Base-by-base conservation (phyloP, 371 early-diverging fungal genomes). In the Lichtheimia ornata region DNA sequence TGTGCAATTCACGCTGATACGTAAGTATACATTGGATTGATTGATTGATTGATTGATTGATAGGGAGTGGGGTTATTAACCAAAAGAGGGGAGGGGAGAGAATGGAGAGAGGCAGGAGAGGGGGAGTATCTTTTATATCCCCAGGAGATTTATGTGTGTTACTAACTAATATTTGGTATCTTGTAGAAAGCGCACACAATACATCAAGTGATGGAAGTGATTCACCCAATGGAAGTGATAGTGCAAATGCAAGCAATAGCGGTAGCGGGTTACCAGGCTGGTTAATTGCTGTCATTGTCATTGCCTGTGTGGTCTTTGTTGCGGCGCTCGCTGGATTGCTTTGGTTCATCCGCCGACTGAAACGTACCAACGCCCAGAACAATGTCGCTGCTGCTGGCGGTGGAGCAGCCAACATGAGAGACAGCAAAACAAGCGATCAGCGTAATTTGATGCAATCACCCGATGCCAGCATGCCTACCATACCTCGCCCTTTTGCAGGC, bases 211-310 rank as follows among this genome's bases (percentile, higher is more conserved):
- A 22, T 41, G 40, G 4, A 58, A 4, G 15, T 42, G 17, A 50
- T 25, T 30, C 56, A 9, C 27, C 56, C 49, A 56, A 40, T 3
- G 44, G 58, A 12, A 22, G 44, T 20, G 9, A 14, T 40, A 40
- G 53, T 18, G 40, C 41, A 22, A 55, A 43, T 18, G 20, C 53
- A 5, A 49, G 24, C 30, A 44, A 22, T 18, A 56, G 14, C 0
- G 15, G 30, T 28, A 61, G 43, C 24, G 50, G 28, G 17, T 66
- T 18, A 43, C 64, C 65, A 56, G 66, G 56, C 27, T 80, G 81
- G 81, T 70, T 75, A 40, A 77, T 80, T 56, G 77, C 68, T 44
- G 73, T 80, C 27, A 80, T 80, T 56, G 67, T 65, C 20, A 67
- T 72, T 30, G 73, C 69, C 2, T 61, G 67, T 41, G 50, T 73